Base-by-base conservation (phyloP, 2,329 filamentous ascomycete species). In the Ceratocystis cubensis region DNA sequence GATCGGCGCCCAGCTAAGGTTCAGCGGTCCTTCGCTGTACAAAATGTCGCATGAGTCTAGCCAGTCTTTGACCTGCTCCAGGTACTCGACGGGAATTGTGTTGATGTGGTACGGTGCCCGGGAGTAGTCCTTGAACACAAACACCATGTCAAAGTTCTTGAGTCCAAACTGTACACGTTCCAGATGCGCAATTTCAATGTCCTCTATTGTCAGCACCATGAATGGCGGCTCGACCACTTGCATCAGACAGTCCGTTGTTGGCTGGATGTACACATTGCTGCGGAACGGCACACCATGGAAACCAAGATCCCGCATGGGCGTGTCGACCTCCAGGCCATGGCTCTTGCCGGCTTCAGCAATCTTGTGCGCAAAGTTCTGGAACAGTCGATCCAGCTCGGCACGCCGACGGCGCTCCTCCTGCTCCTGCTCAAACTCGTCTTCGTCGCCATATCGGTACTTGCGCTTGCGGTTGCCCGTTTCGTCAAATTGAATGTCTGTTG, bases 121-220 rank as follows among this genome's bases (percentile, higher is more conserved):
- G 65, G 88, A 85, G 76, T 96, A 97, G 78, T 99, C 94, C 73
- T 97, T 97, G 81, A 96, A 97, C 46, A 99, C 89, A 73, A 97
- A 92, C 22, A 99, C 94, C 76, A 99, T 86, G 77, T 99, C 94
- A 75, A 99, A 99, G 77, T 99, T 99, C 81, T 97, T 96, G 69
- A 99, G 82, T 44, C 94, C 95, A 73, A 99, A 99, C 77, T 93
- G 82, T 20, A 99, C 94, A 79, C 93, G 89, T 76, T 99, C 94
- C 68, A 99, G 80, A 77, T 99, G 94, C 17, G 94, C 94, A 71
- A 97, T 84, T 76, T 99, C 94, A 70, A 99, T 94, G 73, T 99
- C 94, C 63, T 93, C 91, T 44, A 99, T 84, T 0, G 94, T 96
- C 70, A 99, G 82, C 63, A 96, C 94, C 79, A 96, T 88, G 78